Evolutionary conservation across 148 eudicot genomes (phyloP), one percentile per base, ranked within the genome.

Genomic region (Rhododendron williamsianum): DNA sequence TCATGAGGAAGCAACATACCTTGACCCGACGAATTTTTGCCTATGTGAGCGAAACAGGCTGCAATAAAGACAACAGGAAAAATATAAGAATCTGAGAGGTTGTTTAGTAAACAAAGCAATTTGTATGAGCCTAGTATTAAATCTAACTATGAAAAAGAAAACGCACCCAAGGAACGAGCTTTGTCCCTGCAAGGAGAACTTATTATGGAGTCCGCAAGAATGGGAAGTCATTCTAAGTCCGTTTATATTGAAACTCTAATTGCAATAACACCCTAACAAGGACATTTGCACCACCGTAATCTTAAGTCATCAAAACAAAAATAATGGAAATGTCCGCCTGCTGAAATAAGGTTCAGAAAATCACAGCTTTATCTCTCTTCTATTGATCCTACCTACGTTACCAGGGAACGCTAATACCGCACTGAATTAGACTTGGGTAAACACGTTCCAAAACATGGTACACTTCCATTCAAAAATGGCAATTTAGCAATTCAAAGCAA

Each of bases 21-120:
- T 91, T 85, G 83, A 52, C 76, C 86, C 49, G 91, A 41, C 38
- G 82, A 91, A 77, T 88, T 88, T 86, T 83, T 85, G 85, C 90
- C 91, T 35, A 91, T 23, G 88, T 95, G 96, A n/a, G 98, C 91
- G 83, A 89, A 95, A 90, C 98, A 95, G 78, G 87, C 98, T 95
- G 96, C 91, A 83, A 48, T 48, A 49, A 10, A 67, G 16, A 21
- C 18, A 30, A 56, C 35, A 80, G 9, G 49, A 0, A 82, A 78
- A 71, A 19, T 76, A 87, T 85, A 90, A 86, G 76, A 71, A 71
- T 71, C 36, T 71, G 38, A 71, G 19, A 30, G 38, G 4, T 30
- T 71, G 2, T 12, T 9, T 2, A n/a, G 18, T 12, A 71, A 30
- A 71, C 12, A 8, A 27, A 71, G 76, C 76, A 71, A 30, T 30